Percentiles rank a stretch among this genome's conserved stretches.
Evolutionary conservation across 306 rosid genomes (phyloP).

Genomic region (Albizia julibrissin): DNA sequence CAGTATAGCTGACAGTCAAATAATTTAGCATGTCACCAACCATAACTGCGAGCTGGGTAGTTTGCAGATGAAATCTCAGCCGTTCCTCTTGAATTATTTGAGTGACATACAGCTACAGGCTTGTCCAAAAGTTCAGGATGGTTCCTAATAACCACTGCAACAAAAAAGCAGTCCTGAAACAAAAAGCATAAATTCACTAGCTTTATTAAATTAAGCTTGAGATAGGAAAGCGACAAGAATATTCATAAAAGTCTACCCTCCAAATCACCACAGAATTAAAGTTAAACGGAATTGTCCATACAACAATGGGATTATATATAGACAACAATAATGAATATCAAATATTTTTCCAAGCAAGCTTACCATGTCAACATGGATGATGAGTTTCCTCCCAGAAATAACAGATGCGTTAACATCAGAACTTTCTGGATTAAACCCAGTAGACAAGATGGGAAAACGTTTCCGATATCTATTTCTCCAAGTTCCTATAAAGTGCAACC

Average conservation of each 20-base stretch:
- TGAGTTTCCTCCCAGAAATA: slow-evolving; percentile 40
- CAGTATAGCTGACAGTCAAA: slow-evolving; percentile 12
- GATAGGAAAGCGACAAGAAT: slow-evolving; percentile 17
- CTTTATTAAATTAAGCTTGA: slow-evolving; percentile 7
- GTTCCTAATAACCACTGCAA: slow-evolving; percentile 81
- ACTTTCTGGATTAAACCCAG: slow-evolving; percentile 44
- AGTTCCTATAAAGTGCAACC: slow-evolving; percentile 93
- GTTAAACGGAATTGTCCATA: slow-evolving; percentile 8
- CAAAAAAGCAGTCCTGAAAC: slow-evolving; percentile 91
- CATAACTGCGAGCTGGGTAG: slow-evolving; percentile 92
- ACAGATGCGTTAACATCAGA: slow-evolving; percentile 38
- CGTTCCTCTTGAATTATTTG: slow-evolving; percentile 86
- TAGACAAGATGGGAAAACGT: slow-evolving; percentile 53
- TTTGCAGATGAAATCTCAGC: slow-evolving; percentile 97
- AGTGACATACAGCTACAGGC: slow-evolving; percentile 95
- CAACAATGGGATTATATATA: slow-evolving; percentile 13
- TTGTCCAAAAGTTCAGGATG: slow-evolving; percentile 63
- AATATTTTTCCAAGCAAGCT: slow-evolving; percentile 24
- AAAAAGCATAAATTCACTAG: slow-evolving; percentile 40
- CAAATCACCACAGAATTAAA: slow-evolving; percentile 11
- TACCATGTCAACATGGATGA: slow-evolving; percentile 94
- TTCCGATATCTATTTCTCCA: slow-evolving; percentile 92
- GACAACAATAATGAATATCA: slow-evolving; percentile 24
- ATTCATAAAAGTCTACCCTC: slow-evolving; percentile 14
- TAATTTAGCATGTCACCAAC: slow-evolving; percentile 48